Percentiles rank a stretch among this genome's conserved stretches.
Conservation (phyloP, 331 rosid genomes). For the Saraca asoca region DNA sequence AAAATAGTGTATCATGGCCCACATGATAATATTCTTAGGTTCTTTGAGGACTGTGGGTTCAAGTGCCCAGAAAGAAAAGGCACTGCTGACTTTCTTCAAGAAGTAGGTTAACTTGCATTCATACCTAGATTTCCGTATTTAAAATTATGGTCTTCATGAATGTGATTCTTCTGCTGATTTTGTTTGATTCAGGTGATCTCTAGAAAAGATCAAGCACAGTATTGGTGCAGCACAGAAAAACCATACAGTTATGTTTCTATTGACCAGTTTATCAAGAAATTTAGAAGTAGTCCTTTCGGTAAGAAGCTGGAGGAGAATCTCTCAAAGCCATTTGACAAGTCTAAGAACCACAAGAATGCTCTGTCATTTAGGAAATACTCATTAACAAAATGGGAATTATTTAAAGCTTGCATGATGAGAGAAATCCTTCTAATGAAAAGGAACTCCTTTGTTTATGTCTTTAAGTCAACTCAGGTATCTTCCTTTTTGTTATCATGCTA, state of each 20-base stretch:
- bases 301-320: conserved; percentile 51
- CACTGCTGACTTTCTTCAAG: conserved; percentile 67
- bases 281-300: conserved; percentile 45
- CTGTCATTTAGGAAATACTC: conserved; percentile 45
- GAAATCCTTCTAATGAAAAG: conserved; percentile 68
- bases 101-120: conserved; percentile 47
- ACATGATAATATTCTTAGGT: conserved; percentile 42
- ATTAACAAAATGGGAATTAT: conserved; percentile 59
- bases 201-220: conserved; percentile 58
- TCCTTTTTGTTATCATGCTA: conserved; percentile 1
- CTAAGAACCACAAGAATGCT: conserved; percentile 43
- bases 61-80: conserved; percentile 66
- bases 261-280: conserved; percentile 46
- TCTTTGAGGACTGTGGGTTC: conserved; percentile 63
- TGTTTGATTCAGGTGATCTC: conserved; percentile 50
- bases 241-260: conserved; percentile 45
- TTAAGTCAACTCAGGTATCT: conserved; percentile 59
- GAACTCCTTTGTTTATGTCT: conserved; percentile 54
- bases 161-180: conserved; percentile 6
- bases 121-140: conserved; percentile 15
- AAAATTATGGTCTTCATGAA: neutral
- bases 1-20: conserved; percentile 68
- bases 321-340: conserved; percentile 42
- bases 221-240: conserved; percentile 43
- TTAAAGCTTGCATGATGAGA: conserved; percentile 53